Conservation (phyloP, 1,284 basidiomycete genomes). For the Microbotryum scabiosae region DNA sequence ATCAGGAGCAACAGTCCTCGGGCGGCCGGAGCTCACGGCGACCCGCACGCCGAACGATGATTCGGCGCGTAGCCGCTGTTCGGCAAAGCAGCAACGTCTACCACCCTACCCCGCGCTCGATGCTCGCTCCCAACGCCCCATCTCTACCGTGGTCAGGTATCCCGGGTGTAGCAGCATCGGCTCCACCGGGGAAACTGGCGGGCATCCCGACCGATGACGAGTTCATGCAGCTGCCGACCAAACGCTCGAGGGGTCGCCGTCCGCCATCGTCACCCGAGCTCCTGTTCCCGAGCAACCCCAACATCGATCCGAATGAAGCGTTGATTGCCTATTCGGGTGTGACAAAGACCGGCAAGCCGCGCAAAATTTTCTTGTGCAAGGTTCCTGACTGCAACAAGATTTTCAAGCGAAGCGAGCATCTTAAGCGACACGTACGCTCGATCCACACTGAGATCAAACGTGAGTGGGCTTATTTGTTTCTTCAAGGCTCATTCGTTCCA, state of each 20-base stretch:
- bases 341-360: constrained; percentile 34
- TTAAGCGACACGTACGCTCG: constrained; percentile 65
- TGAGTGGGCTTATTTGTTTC: constrained; percentile 41
- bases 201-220: constrained; percentile 8
- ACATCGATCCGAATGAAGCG: constrained; percentile 16
- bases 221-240: constrained; percentile 28
- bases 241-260: constrained; percentile 32
- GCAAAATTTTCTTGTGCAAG: constrained; percentile 34
- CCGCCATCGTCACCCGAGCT: constrained; percentile 27
- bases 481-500: constrained; percentile 5
- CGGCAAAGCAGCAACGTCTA: constrained; percentile 6
- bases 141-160: too few species aligned
- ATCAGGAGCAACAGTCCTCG: too few species aligned
- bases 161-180: too few species aligned
- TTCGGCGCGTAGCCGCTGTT: too few species aligned
- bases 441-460: constrained; percentile 76
- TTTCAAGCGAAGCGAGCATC: constrained; percentile 65
- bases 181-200: constrained; percentile 2
- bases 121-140: constrained; percentile 13
- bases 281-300: constrained; percentile 16
- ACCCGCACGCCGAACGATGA: too few species aligned
- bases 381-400: constrained; percentile 50
- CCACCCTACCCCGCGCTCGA: constrained; percentile 19
- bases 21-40: too few species aligned
- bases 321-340: constrained; percentile 24